phyloP scores from a whole-genome alignment of 768 basidiomycete species.

The Floccularia luteovirens region DNA sequence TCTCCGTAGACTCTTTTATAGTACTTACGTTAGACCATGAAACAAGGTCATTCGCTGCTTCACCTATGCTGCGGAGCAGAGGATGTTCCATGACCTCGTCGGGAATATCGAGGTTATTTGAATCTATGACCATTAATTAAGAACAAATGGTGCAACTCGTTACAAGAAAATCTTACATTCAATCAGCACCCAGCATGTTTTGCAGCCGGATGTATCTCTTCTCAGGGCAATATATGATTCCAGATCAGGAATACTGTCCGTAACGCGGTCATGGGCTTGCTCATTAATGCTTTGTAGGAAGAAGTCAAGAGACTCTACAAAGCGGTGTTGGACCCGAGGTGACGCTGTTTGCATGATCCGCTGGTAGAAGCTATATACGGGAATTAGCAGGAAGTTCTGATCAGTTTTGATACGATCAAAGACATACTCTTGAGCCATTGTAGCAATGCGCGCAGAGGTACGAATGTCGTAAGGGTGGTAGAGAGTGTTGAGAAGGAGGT shows the following conservation, averaged over 20 bases:
- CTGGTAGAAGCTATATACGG: constrained; percentile 53
- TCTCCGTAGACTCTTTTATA: constrained; percentile 13
- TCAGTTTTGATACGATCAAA: constrained; percentile 2
- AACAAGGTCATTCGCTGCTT: constrained; percentile 76
- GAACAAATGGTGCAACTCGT: constrained; percentile 1
- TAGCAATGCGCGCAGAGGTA: constrained; percentile 49
- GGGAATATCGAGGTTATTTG: constrained; percentile 70
- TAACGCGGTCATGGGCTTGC: constrained; percentile 61
- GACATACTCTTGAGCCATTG: constrained; percentile 68
- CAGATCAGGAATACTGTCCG: constrained; percentile 61
- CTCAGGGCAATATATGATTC: constrained; percentile 75
- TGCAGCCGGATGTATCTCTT: constrained; percentile 76
- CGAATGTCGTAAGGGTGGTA: constrained; percentile 53
- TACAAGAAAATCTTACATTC: constrained; percentile 38
- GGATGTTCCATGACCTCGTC: constrained; percentile 79
- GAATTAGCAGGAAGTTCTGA: constrained; percentile 14
- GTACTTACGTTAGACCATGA: constrained; percentile 81
- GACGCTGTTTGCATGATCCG: constrained; percentile 58
- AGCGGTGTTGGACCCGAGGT: constrained; percentile 60
- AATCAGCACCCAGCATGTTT: constrained; percentile 75
- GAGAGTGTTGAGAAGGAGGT: constrained; percentile 65
- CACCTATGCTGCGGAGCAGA: constrained; percentile 53
- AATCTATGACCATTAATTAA: constrained; percentile 28
- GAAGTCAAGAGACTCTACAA: constrained; percentile 70
- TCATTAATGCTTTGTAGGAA: constrained; percentile 76